These are phyloP conservation scores for Rhodotorula sp. DNA, from an alignment of 1,284 basidiomycete species.

Conservation along the genomic window DNA sequence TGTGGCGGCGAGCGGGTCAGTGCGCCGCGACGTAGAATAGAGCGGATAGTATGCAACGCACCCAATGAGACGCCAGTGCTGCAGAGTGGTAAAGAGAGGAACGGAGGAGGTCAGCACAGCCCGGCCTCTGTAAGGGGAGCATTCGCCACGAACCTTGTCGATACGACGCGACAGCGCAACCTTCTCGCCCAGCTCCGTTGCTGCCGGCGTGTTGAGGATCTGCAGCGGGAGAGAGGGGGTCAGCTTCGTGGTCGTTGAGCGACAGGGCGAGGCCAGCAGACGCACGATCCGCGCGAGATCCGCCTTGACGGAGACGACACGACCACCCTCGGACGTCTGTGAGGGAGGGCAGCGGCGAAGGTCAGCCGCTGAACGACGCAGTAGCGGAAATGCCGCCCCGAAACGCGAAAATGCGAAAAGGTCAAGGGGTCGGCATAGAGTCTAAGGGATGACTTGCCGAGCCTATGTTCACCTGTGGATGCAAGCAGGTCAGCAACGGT, in stretches of 20 bases:
- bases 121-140: background rate
- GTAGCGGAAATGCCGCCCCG: too few species aligned
- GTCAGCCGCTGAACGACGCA: too few species aligned
- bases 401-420: too few species aligned
- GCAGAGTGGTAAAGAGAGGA: background rate
- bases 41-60: slow-evolving; percentile 42
- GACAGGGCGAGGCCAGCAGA: too few species aligned
- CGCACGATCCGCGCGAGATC: slow-evolving; percentile 53
- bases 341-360: background rate
- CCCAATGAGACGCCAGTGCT: slow-evolving; percentile 75
- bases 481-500: slow-evolving; percentile 52
- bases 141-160: slow-evolving; percentile 62
- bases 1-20: background rate
- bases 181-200: slow-evolving; percentile 92
- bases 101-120: too few species aligned
- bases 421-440: background rate
- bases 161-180: slow-evolving; percentile 88
- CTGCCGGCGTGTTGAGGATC: slow-evolving; percentile 69
- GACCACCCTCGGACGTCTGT: slow-evolving; percentile 74
- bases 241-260: background rate
- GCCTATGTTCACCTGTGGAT: background rate
- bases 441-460: slow-evolving; percentile 46
- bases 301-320: slow-evolving; percentile 85
- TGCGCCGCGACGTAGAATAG: background rate
- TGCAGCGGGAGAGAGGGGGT: background rate